These are phyloP conservation scores for Zoysia matrella DNA, from an alignment of 202 grass and related monocot species.

Conservation along the genomic window DNA sequence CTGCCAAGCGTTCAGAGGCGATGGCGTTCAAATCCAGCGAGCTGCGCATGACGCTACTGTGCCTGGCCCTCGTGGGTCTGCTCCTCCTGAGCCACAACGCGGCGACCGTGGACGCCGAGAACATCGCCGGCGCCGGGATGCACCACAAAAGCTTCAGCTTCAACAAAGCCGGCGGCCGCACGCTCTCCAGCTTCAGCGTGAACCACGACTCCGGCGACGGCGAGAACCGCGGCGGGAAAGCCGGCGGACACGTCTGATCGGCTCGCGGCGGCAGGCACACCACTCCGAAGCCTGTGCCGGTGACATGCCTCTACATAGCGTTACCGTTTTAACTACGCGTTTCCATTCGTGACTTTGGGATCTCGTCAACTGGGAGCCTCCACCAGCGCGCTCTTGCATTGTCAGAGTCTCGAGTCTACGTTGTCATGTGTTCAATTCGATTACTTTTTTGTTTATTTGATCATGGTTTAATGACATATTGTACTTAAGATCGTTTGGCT, in stretches of 20 bases:
- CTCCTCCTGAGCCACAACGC: slow-evolving; percentile 45
- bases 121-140: background rate
- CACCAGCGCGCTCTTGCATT: background rate
- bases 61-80: slow-evolving; percentile 44
- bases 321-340: background rate
- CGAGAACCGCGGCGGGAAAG: background rate
- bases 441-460: background rate
- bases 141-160: slow-evolving; percentile 44
- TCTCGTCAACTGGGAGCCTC: slow-evolving; percentile 20
- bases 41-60: slow-evolving; percentile 48
- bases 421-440: background rate
- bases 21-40: slow-evolving; percentile 55
- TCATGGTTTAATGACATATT: background rate
- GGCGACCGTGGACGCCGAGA: slow-evolving; percentile 28
- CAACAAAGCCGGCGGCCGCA: slow-evolving; percentile 28
- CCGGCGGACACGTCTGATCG: slow-evolving; percentile 21
- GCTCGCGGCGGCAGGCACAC: background rate
- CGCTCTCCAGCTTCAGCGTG: slow-evolving; percentile 56
- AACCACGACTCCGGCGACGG: background rate
- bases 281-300: background rate
- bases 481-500: background rate
- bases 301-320: background rate
- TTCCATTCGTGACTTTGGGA: background rate
- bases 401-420: background rate
- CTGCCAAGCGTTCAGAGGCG: background rate